phyloP scores from a whole-genome alignment of 2,329 filamentous ascomycete species.

The Trichoderma hamatum region DNA sequence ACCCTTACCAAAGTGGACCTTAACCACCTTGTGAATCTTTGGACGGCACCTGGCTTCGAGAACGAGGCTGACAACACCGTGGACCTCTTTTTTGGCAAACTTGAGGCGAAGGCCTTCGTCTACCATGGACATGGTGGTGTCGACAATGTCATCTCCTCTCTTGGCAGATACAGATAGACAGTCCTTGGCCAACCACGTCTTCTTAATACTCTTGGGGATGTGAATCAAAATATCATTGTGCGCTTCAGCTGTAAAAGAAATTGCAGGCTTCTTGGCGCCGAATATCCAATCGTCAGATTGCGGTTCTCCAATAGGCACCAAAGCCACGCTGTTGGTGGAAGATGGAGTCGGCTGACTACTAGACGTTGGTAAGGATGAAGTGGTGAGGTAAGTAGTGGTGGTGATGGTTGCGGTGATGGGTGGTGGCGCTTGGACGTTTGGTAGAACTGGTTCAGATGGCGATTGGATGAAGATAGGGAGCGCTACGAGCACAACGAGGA shows the following conservation, averaged over 20 bases:
- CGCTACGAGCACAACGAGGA: slow-evolving; percentile 32
- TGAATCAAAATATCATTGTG: slow-evolving; percentile 57
- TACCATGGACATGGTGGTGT: slow-evolving; percentile 52
- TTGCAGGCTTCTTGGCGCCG: slow-evolving; percentile 38
- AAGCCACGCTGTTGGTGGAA: slow-evolving; percentile 33
- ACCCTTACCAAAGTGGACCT: slow-evolving; percentile 60
- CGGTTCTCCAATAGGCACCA: slow-evolving; percentile 39
- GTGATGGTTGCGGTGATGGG: slow-evolving; percentile 33
- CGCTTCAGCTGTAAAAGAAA: slow-evolving; percentile 41
- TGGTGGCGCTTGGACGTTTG: slow-evolving; percentile 17
- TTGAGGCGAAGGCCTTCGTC: slow-evolving; percentile 57
- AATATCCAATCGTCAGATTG: slow-evolving; percentile 42
- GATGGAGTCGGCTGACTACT: slow-evolving; percentile 23
- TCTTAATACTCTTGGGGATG: slow-evolving; percentile 54
- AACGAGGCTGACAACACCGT: slow-evolving; percentile 61
- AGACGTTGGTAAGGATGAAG: slow-evolving; percentile 27
- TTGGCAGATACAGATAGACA: slow-evolving; percentile 60
- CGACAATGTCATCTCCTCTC: slow-evolving; percentile 51
- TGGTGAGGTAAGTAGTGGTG: slow-evolving; percentile 27
- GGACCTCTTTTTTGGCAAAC: slow-evolving; percentile 56
- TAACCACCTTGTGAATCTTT: slow-evolving; percentile 63
- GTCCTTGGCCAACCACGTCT: slow-evolving; percentile 58
- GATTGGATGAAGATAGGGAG: slow-evolving; percentile 38
- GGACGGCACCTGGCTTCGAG: slow-evolving; percentile 62
- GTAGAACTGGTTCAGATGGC: slow-evolving; percentile 21